These are phyloP conservation scores for Boletus bicolor DNA, from an alignment of 768 basidiomycete species.

Conservation along the genomic window DNA sequence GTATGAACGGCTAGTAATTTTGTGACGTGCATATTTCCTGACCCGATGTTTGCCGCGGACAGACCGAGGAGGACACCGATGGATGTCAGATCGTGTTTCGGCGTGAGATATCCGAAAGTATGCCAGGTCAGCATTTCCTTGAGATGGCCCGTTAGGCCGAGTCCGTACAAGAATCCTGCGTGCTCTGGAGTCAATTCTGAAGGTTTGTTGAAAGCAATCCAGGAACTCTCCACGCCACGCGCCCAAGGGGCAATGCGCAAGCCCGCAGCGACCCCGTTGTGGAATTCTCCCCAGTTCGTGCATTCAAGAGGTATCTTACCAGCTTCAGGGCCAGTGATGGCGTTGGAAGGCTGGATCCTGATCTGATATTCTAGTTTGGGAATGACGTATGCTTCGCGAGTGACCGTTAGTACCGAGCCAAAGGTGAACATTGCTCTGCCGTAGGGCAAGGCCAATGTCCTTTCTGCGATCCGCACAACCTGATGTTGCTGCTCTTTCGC, in stretches of 20 bases:
- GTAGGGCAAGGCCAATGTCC: constrained; percentile 86
- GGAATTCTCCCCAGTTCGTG: constrained; percentile 92
- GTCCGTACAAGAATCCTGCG: constrained; percentile 92
- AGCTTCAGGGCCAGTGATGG: constrained; percentile 60
- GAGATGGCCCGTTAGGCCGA: constrained; percentile 90
- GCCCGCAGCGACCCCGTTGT: constrained; percentile 93
- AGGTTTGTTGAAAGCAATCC: constrained; percentile 96
- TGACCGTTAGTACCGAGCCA: constrained; percentile 72
- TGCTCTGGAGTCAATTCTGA: constrained; percentile 87
- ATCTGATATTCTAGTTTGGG: constrained; percentile 78
- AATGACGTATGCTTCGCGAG: constrained; percentile 73
- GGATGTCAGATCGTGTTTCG: constrained; percentile 93
- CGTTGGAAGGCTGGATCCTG: constrained; percentile 69
- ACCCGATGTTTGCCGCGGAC: constrained; percentile 86
- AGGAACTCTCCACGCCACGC: constrained; percentile 80
- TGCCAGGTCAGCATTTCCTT: constrained; percentile 91
- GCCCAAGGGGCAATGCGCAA: constrained; percentile 78
- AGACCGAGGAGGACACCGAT: constrained; percentile 93
- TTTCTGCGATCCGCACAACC: constrained; percentile 75
- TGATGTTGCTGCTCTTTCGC: constrained; percentile 81
- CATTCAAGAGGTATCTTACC: constrained; percentile 74
- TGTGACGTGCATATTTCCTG: constrained; percentile 81
- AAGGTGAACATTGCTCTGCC: constrained; percentile 93
- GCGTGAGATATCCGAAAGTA: constrained; percentile 91
- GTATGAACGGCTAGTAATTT: constrained; percentile 91